Percentiles rank a stretch among this genome's conserved stretches.
Evolutionary conservation across 371 early-diverging fungal genomes (phyloP).

Genomic region (Zopfochytrium polystomum): DNA sequence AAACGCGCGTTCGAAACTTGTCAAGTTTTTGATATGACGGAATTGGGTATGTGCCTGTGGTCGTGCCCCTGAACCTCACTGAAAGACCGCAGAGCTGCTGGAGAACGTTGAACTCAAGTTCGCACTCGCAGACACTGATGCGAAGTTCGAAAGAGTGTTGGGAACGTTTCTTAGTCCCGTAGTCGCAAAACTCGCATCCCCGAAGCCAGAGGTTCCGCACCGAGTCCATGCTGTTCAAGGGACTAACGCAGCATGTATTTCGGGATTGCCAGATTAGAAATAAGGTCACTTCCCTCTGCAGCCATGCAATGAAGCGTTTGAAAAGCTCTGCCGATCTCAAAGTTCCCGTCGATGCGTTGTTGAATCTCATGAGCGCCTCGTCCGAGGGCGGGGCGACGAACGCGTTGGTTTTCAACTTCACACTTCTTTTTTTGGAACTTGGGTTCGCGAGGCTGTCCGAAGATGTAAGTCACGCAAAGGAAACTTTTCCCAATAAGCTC

Average conservation of each 20-base stretch:
- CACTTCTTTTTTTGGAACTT: conserved; percentile 74
- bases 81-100: conserved; percentile 50
- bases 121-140: conserved; percentile 75
- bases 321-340: conserved; percentile 58
- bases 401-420: conserved; percentile 55
- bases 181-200: conserved; percentile 66
- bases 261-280: conserved; percentile 5
- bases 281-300: conserved; percentile 71
- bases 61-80: too few species aligned
- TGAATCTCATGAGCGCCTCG: conserved; percentile 43
- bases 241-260: too few species aligned
- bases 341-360: conserved; percentile 61
- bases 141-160: conserved; percentile 69
- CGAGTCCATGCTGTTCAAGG: background rate
- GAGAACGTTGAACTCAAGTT: conserved; percentile 83
- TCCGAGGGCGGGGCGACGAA: background rate
- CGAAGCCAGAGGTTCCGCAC: conserved; percentile 43
- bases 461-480: conserved; percentile 9
- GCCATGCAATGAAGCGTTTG: conserved; percentile 78
- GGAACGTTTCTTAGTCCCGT: conserved; percentile 70
- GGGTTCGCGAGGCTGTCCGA: conserved; percentile 43
- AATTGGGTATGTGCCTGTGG: too few species aligned
- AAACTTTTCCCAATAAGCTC: too few species aligned
- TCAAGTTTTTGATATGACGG: too few species aligned
- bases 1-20: too few species aligned